Conservation (phyloP, 2,329 filamentous ascomycete genomes). For the Ilyonectria robusta region DNA sequence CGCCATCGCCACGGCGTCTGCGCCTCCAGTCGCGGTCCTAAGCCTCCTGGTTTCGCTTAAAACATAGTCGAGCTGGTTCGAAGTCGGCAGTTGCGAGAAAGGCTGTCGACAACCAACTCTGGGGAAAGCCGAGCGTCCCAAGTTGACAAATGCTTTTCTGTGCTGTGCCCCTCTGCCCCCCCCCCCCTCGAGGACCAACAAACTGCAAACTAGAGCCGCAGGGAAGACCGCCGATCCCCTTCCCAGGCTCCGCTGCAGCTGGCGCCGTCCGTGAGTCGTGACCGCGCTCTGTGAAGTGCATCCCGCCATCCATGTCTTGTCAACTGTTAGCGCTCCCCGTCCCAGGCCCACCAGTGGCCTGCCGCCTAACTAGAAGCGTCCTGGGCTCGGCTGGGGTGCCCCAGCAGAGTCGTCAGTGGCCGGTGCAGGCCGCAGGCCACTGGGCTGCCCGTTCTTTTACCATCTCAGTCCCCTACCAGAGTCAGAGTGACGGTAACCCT, state of each 20-base stretch:
- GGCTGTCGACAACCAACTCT: too few species aligned
- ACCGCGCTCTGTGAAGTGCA: background rate
- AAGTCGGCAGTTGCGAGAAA: background rate
- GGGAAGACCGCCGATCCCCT: conserved; percentile 24
- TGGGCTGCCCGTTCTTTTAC: background rate
- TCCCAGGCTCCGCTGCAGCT: conserved; percentile 7
- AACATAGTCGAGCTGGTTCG: background rate
- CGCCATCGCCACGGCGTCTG: conserved; percentile 20
- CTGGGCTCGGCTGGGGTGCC: conserved; percentile 38
- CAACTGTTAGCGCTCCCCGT: conserved; percentile 37
- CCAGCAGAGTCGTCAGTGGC: conserved; percentile 31
- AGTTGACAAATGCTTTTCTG: background rate
- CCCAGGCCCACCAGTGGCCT: conserved; percentile 21
- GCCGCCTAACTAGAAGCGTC: conserved; percentile 41
- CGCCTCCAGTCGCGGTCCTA: conserved; percentile 6
- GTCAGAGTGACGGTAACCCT: conserved; percentile 15
- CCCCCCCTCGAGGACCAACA: background rate
- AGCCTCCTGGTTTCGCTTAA: background rate
- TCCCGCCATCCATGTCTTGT: conserved; percentile 12
- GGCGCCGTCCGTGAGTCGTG: background rate
- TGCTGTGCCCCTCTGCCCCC: background rate
- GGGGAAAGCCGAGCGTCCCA: too few species aligned
- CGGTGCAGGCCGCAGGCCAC: conserved; percentile 4
- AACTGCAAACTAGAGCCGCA: background rate
- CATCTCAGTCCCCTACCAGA: background rate